Evolutionary conservation across 768 basidiomycete genomes (phyloP).

Genomic region (Macrolepiota fuliginosa): DNA sequence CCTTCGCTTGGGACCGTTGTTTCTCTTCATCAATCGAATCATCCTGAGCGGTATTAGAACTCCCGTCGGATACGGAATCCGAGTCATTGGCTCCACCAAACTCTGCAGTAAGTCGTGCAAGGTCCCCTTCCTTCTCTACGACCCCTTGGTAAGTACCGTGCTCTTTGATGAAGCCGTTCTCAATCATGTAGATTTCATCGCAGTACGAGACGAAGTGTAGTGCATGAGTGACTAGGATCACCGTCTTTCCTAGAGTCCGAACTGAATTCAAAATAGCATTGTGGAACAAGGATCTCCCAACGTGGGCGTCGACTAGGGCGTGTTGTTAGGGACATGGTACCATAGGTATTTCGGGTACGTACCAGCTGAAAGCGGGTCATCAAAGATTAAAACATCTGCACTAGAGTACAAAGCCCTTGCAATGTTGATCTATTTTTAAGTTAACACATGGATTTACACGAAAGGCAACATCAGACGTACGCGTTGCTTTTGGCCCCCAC

Average conservation of each 20-base stretch:
- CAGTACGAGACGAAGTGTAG: constrained; percentile 81
- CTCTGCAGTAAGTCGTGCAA: constrained; percentile 56
- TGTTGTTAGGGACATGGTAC: constrained; percentile 14
- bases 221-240: constrained; percentile 84
- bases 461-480: constrained; percentile 23
- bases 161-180: constrained; percentile 70
- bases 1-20: constrained; percentile 14
- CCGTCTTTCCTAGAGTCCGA: constrained; percentile 53
- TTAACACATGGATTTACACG: background rate
- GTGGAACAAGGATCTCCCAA: constrained; percentile 66
- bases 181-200: constrained; percentile 76
- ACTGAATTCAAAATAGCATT: constrained; percentile 53
- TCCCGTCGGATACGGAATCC: constrained; percentile 21
- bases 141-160: constrained; percentile 62
- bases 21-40: constrained; percentile 11
- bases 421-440: constrained; percentile 53
- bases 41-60: constrained; percentile 5
- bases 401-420: constrained; percentile 67
- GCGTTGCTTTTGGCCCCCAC: constrained; percentile 66
- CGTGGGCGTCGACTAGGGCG: constrained; percentile 65
- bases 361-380: constrained; percentile 68
- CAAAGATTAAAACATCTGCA: constrained; percentile 59
- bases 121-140: constrained; percentile 45
- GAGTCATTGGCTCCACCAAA: constrained; percentile 50
- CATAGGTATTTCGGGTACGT: background rate